Percentiles rank a stretch among this genome's conserved stretches.
Evolutionary conservation across 495 filamentous ascomycete genomes (phyloP).

Genomic region (Aspergillus ostianus): DNA sequence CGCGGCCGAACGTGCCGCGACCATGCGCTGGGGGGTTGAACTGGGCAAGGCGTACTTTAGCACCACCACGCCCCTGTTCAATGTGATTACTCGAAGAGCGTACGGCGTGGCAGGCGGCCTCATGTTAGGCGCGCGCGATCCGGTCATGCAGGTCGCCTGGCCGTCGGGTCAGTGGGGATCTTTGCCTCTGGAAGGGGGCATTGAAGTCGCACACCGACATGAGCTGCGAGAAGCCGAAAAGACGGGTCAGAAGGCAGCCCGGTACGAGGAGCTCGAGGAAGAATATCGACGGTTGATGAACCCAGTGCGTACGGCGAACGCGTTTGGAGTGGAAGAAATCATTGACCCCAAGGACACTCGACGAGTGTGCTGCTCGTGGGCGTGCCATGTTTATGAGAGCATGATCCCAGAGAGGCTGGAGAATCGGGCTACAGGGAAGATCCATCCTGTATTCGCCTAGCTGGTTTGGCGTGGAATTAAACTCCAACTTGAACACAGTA

Average conservation of each 20-base stretch:
- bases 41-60: conserved; percentile 58
- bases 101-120: conserved; percentile 62
- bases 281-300: conserved; percentile 62
- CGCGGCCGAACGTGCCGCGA: conserved; percentile 57
- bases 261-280: conserved; percentile 54
- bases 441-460: conserved; percentile 48
- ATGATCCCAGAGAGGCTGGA: conserved; percentile 48
- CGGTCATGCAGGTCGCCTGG: conserved; percentile 59
- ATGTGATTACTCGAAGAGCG: conserved; percentile 54
- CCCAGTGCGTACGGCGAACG: conserved; percentile 61
- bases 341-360: conserved; percentile 60
- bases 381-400: conserved; percentile 51
- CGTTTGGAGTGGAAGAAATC: conserved; percentile 63
- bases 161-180: conserved; percentile 61
- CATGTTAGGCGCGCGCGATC: conserved; percentile 60
- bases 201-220: conserved; percentile 59
- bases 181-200: conserved; percentile 58
- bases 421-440: conserved; percentile 49
- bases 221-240: conserved; percentile 57
- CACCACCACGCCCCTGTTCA: conserved; percentile 60
- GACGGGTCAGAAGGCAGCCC: conserved; percentile 43
- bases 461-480: neutral
- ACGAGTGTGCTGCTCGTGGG: conserved; percentile 52
- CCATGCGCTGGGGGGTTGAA: conserved; percentile 61
- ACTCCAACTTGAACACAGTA: neutral